phyloP scores from a whole-genome alignment of 2,329 filamentous ascomycete genomes.

The Fusarium concolor region DNA sequence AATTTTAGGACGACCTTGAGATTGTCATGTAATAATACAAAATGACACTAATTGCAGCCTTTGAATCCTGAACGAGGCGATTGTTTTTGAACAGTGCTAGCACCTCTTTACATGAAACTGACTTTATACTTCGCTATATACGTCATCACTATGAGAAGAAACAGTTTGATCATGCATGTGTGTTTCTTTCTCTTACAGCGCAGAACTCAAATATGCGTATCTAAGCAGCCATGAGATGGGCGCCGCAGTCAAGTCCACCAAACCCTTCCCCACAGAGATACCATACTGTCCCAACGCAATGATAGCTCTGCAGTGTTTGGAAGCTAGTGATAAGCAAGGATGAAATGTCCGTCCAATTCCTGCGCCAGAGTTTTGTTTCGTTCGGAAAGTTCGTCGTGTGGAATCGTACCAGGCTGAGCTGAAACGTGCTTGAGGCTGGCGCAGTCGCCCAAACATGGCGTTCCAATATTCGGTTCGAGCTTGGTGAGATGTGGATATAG shows the following conservation, averaged over 20 bases:
- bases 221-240: slow-evolving; percentile 43
- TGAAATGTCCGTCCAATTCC: slow-evolving; percentile 39
- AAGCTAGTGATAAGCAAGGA: slow-evolving; percentile 37
- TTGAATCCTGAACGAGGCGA: too few species aligned
- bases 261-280: slow-evolving; percentile 31
- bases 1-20: neutral
- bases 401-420: slow-evolving; percentile 49
- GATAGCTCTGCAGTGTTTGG: slow-evolving; percentile 25
- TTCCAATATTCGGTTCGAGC: slow-evolving; percentile 38
- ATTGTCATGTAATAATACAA: neutral
- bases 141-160: neutral
- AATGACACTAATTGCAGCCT: neutral
- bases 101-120: neutral
- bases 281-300: slow-evolving; percentile 25
- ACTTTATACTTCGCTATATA: neutral
- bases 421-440: slow-evolving; percentile 30
- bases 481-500: slow-evolving; percentile 46
- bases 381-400: slow-evolving; percentile 36
- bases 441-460: slow-evolving; percentile 25
- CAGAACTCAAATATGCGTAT: slow-evolving; percentile 46
- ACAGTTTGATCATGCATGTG: slow-evolving; percentile 36
- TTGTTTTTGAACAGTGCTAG: neutral
- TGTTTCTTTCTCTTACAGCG: slow-evolving; percentile 42
- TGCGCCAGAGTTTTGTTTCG: slow-evolving; percentile 32
- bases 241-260: slow-evolving; percentile 26